Evolutionary conservation across 805 yeast genomes (phyloP), one percentile per base, ranked within the genome.

Genomic region (Candida peoriensis): DNA sequence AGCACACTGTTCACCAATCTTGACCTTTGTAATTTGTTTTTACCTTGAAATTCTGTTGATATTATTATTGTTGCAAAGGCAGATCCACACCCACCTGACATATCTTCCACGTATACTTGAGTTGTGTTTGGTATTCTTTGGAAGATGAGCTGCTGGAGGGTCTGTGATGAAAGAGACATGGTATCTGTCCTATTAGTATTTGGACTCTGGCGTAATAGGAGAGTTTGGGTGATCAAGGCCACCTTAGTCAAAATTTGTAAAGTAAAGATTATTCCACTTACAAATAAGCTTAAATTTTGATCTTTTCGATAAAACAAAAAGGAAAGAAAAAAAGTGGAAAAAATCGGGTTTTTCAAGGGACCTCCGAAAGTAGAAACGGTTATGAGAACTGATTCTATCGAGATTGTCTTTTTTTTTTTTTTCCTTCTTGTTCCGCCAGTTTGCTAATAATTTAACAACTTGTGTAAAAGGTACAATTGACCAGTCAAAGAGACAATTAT

Each of bases 11-110:
- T 93, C 31, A 94, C 96, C 46, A 88, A 51, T 46, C 97, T 68
- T 50, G 90, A 95, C 53, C 99, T 74, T 66, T 78, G 74, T 32
- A 93, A 66, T 56, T 83, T 84, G 61, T 86, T 87, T 62, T 87
- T 86, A 17, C 93, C 93, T 40, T 68, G 58, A 58, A 94, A 93
- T 16, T 66, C 53, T 29, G 76, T 70, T 6, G 79, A 60, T 68
- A 93, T 96, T 19, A 94, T 89, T 6, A 85, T 73, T 22, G 88
- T 96, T 24, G 94, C 96, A 60, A 89, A 90, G 3, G 97, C 96
- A 58, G 90, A 96, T 5, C 99, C 99, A 61, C 99, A 93, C 2
- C 99, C 99, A 12, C 58, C 58, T 9, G 80, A 78, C 67, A 77
- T 73, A 46, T 85, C 95, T 41, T 74, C 80, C 6, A 85, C 88